phyloP scores from a whole-genome alignment of 306 rosid genomes.

The Castanea mollissima region DNA sequence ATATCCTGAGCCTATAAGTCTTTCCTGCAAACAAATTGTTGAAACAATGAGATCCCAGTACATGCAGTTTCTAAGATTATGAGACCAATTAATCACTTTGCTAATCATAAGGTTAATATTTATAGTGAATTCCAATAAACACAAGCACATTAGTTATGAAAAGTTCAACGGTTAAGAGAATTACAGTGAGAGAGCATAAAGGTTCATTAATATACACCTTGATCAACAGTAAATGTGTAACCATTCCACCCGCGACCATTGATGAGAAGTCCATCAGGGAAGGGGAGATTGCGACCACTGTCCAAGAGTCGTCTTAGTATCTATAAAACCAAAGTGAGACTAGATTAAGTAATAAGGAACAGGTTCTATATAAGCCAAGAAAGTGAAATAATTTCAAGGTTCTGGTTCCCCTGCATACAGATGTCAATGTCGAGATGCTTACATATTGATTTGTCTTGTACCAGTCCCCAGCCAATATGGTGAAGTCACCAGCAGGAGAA shows the following conservation, averaged over 20 bases:
- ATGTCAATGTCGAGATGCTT: conserved; percentile 8
- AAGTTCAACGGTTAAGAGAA: neutral
- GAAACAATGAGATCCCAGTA: conserved; percentile 1
- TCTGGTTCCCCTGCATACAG: neutral
- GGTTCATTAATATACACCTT: conserved; percentile 41
- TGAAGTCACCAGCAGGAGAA: conserved; percentile 81
- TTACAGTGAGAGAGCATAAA: neutral
- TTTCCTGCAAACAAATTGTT: conserved; percentile 52
- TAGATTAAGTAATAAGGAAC: neutral
- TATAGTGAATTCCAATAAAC: neutral
- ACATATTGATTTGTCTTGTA: conserved; percentile 71
- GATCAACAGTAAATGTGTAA: conserved; percentile 84
- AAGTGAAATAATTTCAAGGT: conserved; percentile 15
- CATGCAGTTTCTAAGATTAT: no score
- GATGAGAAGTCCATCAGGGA: conserved; percentile 87
- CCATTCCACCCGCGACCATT: conserved; percentile 96
- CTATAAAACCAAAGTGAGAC: conserved; percentile 30
- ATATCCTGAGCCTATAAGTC: conserved; percentile 88
- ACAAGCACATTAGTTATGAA: neutral
- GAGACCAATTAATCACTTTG: no score
- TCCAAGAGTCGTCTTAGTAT: conserved; percentile 66
- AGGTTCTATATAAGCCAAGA: neutral
- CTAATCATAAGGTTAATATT: neutral
- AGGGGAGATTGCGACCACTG: conserved; percentile 72
- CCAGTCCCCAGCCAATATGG: conserved; percentile 90